Percentiles rank a stretch among this genome's conserved stretches.
Evolutionary conservation across 129 eudicot species (phyloP).

Genomic region (Saussurea involucrata): DNA sequence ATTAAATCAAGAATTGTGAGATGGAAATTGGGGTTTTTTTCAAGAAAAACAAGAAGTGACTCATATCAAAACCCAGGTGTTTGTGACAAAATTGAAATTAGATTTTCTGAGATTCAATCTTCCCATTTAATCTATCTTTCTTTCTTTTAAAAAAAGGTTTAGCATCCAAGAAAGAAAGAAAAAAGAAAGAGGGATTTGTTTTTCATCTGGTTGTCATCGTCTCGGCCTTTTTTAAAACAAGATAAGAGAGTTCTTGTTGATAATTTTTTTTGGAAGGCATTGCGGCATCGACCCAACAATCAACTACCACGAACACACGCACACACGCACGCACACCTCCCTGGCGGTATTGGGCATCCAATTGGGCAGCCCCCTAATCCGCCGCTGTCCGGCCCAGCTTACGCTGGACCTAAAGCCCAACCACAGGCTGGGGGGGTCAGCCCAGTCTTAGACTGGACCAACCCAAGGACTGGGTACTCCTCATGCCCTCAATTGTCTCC

Average conservation of each 20-base stretch:
- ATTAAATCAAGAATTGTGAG: neutral
- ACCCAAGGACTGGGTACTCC: no score
- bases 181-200: neutral
- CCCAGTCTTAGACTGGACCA: no score
- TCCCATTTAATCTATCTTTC: constrained; percentile 23
- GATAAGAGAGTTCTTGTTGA: constrained; percentile 41
- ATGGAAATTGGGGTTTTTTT: neutral
- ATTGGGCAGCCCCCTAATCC: no score
- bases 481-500: no score
- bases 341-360: no score
- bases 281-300: no score
- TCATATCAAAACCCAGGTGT: constrained; percentile 36
- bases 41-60: constrained; percentile 40
- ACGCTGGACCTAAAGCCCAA: no score
- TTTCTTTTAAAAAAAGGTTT: constrained; percentile 2
- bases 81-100: constrained; percentile 32
- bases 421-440: no score
- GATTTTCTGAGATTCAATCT: constrained; percentile 35
- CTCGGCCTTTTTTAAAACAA: constrained; percentile 14
- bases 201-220: constrained; percentile 25
- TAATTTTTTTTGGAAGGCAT: no score
- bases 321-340: no score
- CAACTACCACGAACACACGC: no score
- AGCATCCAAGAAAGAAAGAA: constrained; percentile 7
- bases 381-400: no score